Conservation (phyloP, 2,329 filamentous ascomycete species). For the Pseudogymnoascus destructans region DNA sequence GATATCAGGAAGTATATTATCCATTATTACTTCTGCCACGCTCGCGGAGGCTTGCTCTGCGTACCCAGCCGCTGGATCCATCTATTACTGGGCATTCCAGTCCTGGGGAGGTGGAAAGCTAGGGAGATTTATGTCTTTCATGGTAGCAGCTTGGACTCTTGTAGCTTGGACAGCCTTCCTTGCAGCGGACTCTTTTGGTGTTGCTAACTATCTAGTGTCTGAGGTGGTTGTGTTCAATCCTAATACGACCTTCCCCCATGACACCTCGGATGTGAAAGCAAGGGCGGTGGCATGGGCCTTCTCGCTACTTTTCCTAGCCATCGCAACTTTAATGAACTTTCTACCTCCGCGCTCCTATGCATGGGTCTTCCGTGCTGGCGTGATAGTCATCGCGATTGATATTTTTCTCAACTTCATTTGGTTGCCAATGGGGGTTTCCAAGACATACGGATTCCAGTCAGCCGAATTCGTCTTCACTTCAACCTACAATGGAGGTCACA, state of each 20-base stretch:
- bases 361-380: slow-evolving; percentile 10
- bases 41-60: slow-evolving; percentile 25
- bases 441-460: slow-evolving; percentile 32
- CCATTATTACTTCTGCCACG: slow-evolving; percentile 23
- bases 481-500: slow-evolving; percentile 20
- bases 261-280: slow-evolving; percentile 2
- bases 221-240: slow-evolving; percentile 9
- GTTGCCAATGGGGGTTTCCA: slow-evolving; percentile 33
- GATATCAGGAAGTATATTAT: slow-evolving; percentile 10
- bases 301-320: slow-evolving; percentile 9
- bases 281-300: slow-evolving; percentile 11
- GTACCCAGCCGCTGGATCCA: slow-evolving; percentile 25
- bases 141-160: slow-evolving; percentile 12
- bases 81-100: slow-evolving; percentile 26
- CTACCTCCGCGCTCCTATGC: slow-evolving; percentile 6
- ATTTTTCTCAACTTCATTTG: slow-evolving; percentile 35
- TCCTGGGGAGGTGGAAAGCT: slow-evolving; percentile 18
- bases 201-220: slow-evolving; percentile 8
- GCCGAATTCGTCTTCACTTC: slow-evolving; percentile 34
- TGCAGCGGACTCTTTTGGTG: neutral
- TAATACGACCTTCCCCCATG: slow-evolving; percentile 8
- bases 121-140: slow-evolving; percentile 11
- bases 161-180: slow-evolving; percentile 12
- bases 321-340: slow-evolving; percentile 9
- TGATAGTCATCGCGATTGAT: slow-evolving; percentile 28